Evolutionary conservation across 306 rosid species (phyloP).

Genomic region (Citrullus mucosospermus): DNA sequence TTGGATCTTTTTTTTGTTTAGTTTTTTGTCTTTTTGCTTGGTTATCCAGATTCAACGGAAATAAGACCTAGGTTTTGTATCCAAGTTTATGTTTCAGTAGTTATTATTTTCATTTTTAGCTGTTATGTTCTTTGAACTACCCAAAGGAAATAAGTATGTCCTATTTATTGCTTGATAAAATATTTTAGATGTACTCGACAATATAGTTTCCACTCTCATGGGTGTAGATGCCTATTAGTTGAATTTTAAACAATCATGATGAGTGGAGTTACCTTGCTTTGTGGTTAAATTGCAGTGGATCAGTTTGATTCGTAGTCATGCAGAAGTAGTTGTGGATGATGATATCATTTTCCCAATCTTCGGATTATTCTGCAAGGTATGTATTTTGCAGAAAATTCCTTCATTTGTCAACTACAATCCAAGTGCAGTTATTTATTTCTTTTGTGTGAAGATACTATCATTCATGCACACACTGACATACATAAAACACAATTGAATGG

Average conservation of each 20-base stretch:
- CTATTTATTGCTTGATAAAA: background rate
- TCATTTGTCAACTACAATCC: background rate
- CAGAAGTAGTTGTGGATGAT: slow-evolving; percentile 70
- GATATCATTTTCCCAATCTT: slow-evolving; percentile 48
- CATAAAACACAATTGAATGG: background rate
- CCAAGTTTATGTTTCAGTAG: background rate
- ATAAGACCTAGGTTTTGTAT: background rate
- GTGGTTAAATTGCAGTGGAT: slow-evolving; percentile 56
- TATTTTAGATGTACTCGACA: background rate
- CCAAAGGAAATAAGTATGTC: too few relatives aligned
- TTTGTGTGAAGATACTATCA: background rate
- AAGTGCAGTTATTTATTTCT: background rate
- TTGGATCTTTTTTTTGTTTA: slow-evolving; percentile 1
- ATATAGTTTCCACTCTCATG: background rate
- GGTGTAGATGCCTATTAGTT: background rate
- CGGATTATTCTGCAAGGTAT: slow-evolving; percentile 63
- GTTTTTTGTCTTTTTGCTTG: background rate
- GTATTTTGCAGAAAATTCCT: slow-evolving; percentile 7
- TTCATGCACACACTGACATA: background rate
- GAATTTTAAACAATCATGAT: slow-evolving; percentile 4
- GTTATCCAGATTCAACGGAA: background rate
- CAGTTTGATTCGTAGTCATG: slow-evolving; percentile 69
- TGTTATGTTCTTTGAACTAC: background rate
- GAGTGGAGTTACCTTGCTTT: slow-evolving; percentile 17
- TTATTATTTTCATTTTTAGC: background rate